phyloP scores from a whole-genome alignment of 1,284 basidiomycete genomes.

The Austroboletus niveus region DNA sequence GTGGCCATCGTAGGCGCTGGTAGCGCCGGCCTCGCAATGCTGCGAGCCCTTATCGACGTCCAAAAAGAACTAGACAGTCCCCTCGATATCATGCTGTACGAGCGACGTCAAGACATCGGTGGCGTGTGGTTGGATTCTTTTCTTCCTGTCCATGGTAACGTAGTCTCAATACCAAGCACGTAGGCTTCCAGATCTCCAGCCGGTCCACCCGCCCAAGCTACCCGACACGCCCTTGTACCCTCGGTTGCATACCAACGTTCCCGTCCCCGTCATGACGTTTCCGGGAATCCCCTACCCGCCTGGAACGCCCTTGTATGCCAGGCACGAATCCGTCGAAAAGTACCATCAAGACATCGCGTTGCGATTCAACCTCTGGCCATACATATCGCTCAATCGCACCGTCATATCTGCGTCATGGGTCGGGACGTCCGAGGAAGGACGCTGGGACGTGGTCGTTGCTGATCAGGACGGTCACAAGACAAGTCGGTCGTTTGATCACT shows the following conservation, averaged over 20 bases:
- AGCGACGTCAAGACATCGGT: conserved; percentile 49
- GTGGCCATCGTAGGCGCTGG: conserved; percentile 54
- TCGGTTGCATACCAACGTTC: conserved; percentile 52
- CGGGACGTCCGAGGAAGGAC: conserved; percentile 38
- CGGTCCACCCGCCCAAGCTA: conserved; percentile 42
- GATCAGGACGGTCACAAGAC: conserved; percentile 15
- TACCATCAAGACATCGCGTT: conserved; percentile 47
- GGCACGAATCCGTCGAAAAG: conserved; percentile 43
- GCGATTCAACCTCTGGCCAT: conserved; percentile 38
- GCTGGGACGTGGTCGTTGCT: conserved; percentile 43
- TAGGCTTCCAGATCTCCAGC: conserved; percentile 45
- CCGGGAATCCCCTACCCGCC: conserved; percentile 53
- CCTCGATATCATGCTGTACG: conserved; percentile 52
- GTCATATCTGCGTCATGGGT: conserved; percentile 46
- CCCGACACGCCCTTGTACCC: conserved; percentile 58
- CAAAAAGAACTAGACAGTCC: conserved; percentile 36
- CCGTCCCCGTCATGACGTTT: conserved; percentile 52
- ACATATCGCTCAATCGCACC: conserved; percentile 45
- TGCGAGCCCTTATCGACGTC: conserved; percentile 50
- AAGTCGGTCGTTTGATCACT: conserved; percentile 43
- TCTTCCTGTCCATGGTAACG: background rate
- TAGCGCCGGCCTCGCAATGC: conserved; percentile 50
- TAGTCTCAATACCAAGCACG: background rate
- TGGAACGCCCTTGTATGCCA: conserved; percentile 48
- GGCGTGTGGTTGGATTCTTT: conserved; percentile 44